Percentiles rank a stretch among this genome's conserved stretches.
Conservation (phyloP, 2,329 filamentous ascomycete species). For the Penicillium sumatraense region DNA sequence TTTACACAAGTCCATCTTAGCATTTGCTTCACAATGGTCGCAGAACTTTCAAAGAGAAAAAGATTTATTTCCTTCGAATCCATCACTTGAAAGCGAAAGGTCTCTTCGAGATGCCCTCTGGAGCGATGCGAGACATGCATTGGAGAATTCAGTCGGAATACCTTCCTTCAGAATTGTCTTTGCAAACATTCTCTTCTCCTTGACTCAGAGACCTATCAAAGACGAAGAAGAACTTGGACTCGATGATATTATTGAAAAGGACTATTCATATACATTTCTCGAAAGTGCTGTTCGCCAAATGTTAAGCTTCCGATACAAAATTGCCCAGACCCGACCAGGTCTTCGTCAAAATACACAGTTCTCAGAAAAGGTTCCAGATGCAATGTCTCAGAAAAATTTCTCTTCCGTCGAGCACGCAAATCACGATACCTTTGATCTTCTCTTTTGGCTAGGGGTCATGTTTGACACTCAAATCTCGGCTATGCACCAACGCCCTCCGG, state of each 20-base stretch:
- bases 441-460: constrained; percentile 1
- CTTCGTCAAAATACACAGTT: no score
- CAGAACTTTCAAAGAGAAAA: background rate
- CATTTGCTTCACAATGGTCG: constrained; percentile 12
- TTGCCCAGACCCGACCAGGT: background rate
- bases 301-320: background rate
- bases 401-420: background rate
- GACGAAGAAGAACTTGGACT: background rate
- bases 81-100: background rate
- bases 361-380: background rate
- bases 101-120: background rate
- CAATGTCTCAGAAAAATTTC: background rate
- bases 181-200: background rate
- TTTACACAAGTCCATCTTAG: constrained; percentile 9
- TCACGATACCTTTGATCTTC: background rate
- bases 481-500: background rate
- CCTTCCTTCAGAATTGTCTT: background rate
- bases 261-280: background rate
- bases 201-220: background rate
- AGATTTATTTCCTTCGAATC: background rate
- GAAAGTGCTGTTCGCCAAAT: constrained; percentile 2
- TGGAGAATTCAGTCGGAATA: background rate
- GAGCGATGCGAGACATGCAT: background rate
- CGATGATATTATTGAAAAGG: background rate
- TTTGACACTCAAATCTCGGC: background rate